Percentiles rank a stretch among this genome's conserved stretches.
Evolutionary conservation across 164 flowering plant genomes (phyloP).

Genomic region (Malania oleifera): DNA sequence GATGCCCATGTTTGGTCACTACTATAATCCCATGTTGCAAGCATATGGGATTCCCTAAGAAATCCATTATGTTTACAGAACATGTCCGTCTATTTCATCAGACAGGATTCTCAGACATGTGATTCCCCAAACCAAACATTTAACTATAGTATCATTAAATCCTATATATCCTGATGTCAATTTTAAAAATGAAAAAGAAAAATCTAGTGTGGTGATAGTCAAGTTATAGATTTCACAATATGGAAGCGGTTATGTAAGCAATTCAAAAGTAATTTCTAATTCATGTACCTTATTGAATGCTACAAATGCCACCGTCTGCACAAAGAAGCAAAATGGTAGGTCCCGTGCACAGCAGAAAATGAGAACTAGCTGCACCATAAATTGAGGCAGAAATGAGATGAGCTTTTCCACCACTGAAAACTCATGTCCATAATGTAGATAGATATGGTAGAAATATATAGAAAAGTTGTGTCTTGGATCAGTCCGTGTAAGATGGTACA

Average conservation of each 20-base stretch:
- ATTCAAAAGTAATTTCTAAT: not conserved
- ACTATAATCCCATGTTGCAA: no score
- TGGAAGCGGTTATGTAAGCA: not conserved
- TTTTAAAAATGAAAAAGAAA: no score
- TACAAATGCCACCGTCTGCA: slow-evolving; percentile 91
- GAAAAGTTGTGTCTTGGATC: slow-evolving; percentile 98
- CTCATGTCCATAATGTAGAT: slow-evolving; percentile 63
- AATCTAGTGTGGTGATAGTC: no score
- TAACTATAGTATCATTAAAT: no score
- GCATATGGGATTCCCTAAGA: no score
- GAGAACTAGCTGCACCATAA: slow-evolving; percentile 74
- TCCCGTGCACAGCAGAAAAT: slow-evolving; percentile 58
- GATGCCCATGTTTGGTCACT: no score
- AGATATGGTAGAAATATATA: slow-evolving; percentile 89
- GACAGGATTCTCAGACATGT: no score
- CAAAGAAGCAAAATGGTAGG: slow-evolving; percentile 76
- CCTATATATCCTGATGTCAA: no score
- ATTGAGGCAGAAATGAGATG: slow-evolving; percentile 81
- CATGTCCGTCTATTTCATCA: no score
- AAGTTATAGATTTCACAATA: not conserved
- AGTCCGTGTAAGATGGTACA: slow-evolving; percentile 93
- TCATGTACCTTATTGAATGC: slow-evolving; percentile 86
- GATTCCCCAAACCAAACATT: no score
- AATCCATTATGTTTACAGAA: no score
- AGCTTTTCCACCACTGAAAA: slow-evolving; percentile 72